Percentiles rank a stretch among this genome's conserved stretches.
These are phyloP conservation scores for Naganishia onofrii DNA, from an alignment of 768 basidiomycete species.

Conservation along the genomic window DNA sequence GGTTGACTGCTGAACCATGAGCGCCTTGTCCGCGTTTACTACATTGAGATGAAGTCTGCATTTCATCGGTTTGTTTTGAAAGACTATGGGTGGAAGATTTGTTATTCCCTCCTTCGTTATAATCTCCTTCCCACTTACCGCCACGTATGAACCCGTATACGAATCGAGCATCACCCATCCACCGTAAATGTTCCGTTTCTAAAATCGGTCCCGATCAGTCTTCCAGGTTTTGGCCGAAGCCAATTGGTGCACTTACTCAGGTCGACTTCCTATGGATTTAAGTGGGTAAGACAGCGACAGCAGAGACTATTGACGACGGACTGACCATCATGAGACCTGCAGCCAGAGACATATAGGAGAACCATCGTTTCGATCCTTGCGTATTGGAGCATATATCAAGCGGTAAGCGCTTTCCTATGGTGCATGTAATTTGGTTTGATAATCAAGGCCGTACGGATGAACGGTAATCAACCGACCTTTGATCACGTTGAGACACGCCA, in stretches of 20 bases:
- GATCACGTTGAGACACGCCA: conserved; percentile 50
- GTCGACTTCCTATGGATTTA: conserved; percentile 33
- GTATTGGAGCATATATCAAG: conserved; percentile 48
- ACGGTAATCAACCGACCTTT: conserved; percentile 40
- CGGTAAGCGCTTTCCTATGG: conserved; percentile 37
- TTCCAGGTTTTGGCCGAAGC: background rate
- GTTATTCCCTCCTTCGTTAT: background rate
- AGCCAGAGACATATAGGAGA: conserved; percentile 44
- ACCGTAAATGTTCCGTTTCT: conserved; percentile 51
- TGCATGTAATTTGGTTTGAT: no score
- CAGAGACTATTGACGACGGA: no score
- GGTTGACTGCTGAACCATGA: conserved; percentile 35
- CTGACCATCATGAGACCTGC: conserved; percentile 44
- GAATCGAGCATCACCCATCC: conserved; percentile 52
- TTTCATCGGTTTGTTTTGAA: conserved; percentile 38
- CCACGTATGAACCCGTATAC: conserved; percentile 43
- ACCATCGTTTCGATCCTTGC: conserved; percentile 34
- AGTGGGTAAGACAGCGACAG: no score
- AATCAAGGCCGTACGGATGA: no score
- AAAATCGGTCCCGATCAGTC: background rate
- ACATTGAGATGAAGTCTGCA: conserved; percentile 45
- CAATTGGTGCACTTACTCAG: conserved; percentile 23
- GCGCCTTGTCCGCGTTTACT: conserved; percentile 38
- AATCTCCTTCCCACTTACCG: background rate
- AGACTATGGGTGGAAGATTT: background rate